Percentiles rank a stretch among this genome's conserved stretches.
phyloP scores from a whole-genome alignment of 1,284 basidiomycete genomes.

The Marasmius fiardii region DNA sequence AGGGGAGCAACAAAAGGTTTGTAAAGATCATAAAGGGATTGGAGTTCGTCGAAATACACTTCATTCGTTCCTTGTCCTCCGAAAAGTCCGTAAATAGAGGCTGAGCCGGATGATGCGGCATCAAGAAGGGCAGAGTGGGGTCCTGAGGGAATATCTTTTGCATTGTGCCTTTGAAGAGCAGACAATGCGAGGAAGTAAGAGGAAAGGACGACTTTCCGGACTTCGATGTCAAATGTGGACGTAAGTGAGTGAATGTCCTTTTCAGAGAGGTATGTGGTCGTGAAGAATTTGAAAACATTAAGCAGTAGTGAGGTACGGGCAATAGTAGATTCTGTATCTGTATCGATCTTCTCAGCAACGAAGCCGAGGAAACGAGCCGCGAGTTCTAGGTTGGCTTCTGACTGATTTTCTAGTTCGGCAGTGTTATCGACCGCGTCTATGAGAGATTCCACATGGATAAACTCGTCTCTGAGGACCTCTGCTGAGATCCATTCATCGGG shows the following conservation, averaged over 20 bases:
- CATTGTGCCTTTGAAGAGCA: conserved; percentile 61
- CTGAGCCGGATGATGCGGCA: conserved; percentile 66
- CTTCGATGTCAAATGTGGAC: conserved; percentile 71
- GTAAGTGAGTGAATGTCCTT: conserved; percentile 83
- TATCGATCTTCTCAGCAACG: conserved; percentile 58
- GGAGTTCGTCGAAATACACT: conserved; percentile 96
- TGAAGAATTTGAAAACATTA: conserved; percentile 76
- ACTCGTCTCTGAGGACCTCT: conserved; percentile 85
- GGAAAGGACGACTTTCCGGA: conserved; percentile 74
- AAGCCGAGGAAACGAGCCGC: conserved; percentile 79
- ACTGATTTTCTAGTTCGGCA: conserved; percentile 47
- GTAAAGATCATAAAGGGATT: conserved; percentile 89
- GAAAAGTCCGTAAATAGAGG: conserved; percentile 90
- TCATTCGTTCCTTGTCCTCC: conserved; percentile 99
- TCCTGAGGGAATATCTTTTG: conserved; percentile 58
- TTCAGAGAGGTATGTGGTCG: conserved; percentile 68
- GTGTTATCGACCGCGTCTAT: conserved; percentile 51
- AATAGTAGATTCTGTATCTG: conserved; percentile 47
- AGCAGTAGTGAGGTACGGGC: conserved; percentile 70
- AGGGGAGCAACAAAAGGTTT: conserved; percentile 78
- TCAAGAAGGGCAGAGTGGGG: conserved; percentile 75
- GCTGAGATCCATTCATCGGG: conserved; percentile 85
- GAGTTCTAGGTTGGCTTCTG: conserved; percentile 72
- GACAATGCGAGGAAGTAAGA: conserved; percentile 82
- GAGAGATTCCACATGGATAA: conserved; percentile 62